A percentile compares a stretch with the other conserved stretches of the same genome.
phyloP scores from a whole-genome alignment of 306 rosid species.

The Sicyos baderoa region DNA sequence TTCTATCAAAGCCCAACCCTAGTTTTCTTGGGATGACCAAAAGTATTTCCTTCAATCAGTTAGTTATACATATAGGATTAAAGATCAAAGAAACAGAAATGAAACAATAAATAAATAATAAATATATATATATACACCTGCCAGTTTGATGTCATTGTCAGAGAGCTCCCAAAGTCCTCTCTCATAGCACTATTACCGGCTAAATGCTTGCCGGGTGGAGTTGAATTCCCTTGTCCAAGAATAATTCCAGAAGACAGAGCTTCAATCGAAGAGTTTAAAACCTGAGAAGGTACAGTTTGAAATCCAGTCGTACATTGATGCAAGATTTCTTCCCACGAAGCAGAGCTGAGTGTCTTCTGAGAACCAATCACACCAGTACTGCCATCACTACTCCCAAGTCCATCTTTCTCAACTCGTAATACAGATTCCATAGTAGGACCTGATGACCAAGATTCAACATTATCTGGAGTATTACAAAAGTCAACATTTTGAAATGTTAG shows the following conservation, averaged over 20 bases:
- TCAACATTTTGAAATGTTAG: constrained; percentile 13
- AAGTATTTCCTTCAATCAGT: not conserved
- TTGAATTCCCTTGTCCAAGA: constrained; percentile 36
- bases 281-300: constrained; percentile 41
- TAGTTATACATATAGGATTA: not conserved
- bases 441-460: constrained; percentile 37
- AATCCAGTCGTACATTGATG: constrained; percentile 39
- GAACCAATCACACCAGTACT: constrained; percentile 28
- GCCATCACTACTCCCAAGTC: constrained; percentile 29
- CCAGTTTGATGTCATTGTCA: constrained; percentile 47
- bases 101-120: not conserved
- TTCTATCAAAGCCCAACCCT: not conserved
- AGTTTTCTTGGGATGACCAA: not conserved
- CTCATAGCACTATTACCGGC: constrained; percentile 26
- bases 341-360: constrained; percentile 38
- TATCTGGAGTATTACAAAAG: constrained; percentile 25
- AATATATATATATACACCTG: too few species aligned
- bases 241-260: constrained; percentile 34
- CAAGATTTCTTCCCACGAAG: constrained; percentile 58
- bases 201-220: constrained; percentile 24
- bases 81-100: constrained; percentile 1
- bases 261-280: constrained; percentile 36
- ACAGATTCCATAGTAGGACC: constrained; percentile 41
- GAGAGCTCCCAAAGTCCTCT: constrained; percentile 38
- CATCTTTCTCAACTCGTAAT: constrained; percentile 38